Evolutionary conservation across 495 filamentous ascomycete species (phyloP).

Genomic region (Penicillium arizonense): DNA sequence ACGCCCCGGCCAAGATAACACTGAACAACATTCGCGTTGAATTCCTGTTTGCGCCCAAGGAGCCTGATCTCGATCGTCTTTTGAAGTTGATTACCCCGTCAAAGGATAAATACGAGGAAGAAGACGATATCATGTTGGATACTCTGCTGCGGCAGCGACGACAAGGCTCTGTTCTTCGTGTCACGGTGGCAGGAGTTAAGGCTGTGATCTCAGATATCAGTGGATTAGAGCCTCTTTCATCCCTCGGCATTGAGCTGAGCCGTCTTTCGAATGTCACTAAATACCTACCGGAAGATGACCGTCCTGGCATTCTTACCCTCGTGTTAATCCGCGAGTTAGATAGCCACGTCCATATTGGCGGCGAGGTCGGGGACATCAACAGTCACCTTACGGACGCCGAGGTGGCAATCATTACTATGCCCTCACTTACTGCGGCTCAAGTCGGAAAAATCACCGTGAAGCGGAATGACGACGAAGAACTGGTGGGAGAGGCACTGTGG

Average conservation of each 20-base stretch:
- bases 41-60: conserved; percentile 68
- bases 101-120: conserved; percentile 84
- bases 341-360: conserved; percentile 54
- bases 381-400: conserved; percentile 59
- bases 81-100: conserved; percentile 87
- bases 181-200: conserved; percentile 61
- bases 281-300: conserved; percentile 93
- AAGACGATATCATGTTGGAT: conserved; percentile 93
- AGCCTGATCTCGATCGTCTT: conserved; percentile 77
- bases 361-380: conserved; percentile 63
- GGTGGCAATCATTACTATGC: conserved; percentile 79
- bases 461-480: conserved; percentile 67
- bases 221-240: conserved; percentile 61
- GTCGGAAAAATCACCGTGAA: conserved; percentile 56
- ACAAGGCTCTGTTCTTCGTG: conserved; percentile 81
- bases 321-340: conserved; percentile 62
- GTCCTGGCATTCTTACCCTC: conserved; percentile 82
- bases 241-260: conserved; percentile 72
- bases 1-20: conserved; percentile 52
- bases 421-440: conserved; percentile 74
- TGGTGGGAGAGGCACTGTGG: conserved; percentile 56
- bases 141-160: conserved; percentile 85
- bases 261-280: conserved; percentile 85
- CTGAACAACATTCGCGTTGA: conserved; percentile 69
- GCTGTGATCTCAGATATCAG: conserved; percentile 55